Conservation (phyloP, 2,329 filamentous ascomycete species). For the Alternaria metachromatica region DNA sequence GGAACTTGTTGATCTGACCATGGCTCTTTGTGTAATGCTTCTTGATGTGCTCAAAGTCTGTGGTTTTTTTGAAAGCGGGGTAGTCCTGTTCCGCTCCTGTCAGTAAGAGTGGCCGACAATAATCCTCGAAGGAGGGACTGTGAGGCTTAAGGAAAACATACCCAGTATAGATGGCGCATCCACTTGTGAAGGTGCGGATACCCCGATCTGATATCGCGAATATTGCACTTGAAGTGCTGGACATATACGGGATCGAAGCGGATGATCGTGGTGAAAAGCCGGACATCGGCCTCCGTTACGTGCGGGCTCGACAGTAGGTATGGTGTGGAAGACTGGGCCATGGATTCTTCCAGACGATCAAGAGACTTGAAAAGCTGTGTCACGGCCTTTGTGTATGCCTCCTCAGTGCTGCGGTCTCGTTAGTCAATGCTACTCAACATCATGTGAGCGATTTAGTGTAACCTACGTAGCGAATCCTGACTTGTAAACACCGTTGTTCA, state of each 20-base stretch:
- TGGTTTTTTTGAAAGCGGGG: conserved; percentile 79
- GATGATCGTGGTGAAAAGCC: conserved; percentile 66
- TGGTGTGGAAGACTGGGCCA: conserved; percentile 52
- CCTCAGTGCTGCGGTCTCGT: conserved; percentile 47
- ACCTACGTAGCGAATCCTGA: conserved; percentile 58
- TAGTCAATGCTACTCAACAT: background rate
- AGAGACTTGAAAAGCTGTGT: conserved; percentile 56
- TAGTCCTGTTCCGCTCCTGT: conserved; percentile 53
- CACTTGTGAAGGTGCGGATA: conserved; percentile 83
- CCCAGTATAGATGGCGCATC: conserved; percentile 85
- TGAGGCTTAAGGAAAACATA: background rate
- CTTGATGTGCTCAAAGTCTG: conserved; percentile 96
- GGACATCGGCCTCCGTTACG: conserved; percentile 58
- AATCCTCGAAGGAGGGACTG: too few relatives aligned
- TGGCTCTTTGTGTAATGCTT: conserved; percentile 73
- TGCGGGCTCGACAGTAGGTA: conserved; percentile 55
- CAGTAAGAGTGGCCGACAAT: background rate
- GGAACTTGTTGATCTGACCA: conserved; percentile 67
- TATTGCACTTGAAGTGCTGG: conserved; percentile 77
- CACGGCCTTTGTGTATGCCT: conserved; percentile 57
- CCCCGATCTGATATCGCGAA: conserved; percentile 81
- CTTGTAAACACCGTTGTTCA: conserved; percentile 62
- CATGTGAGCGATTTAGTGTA: background rate
- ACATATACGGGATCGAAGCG: conserved; percentile 64
- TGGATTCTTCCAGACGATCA: conserved; percentile 54